Conservation (phyloP, 495 filamentous ascomycete genomes). For the Cercophora newfieldiana region DNA sequence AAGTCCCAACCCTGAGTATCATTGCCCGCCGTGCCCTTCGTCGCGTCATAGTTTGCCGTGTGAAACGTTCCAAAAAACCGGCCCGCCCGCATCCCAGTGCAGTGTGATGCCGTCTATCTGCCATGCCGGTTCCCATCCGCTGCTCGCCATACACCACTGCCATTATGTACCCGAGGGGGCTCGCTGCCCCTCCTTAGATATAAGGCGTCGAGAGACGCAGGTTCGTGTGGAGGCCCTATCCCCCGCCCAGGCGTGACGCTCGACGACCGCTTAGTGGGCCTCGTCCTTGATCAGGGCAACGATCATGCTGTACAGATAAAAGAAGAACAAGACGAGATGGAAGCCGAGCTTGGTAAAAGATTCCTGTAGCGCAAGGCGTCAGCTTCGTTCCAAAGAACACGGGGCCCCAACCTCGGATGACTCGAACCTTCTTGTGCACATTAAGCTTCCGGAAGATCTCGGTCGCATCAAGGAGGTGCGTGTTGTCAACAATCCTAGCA, state of each 20-base stretch:
- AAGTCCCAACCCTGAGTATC: conserved; percentile 9
- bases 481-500: conserved; percentile 88
- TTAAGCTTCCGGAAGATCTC: conserved; percentile 99
- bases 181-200: neutral
- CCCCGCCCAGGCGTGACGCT: neutral
- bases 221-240: neutral
- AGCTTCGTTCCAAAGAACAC: neutral
- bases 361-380: conserved; percentile 60
- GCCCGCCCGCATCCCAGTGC: conserved; percentile 6
- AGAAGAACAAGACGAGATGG: conserved; percentile 99
- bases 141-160: neutral
- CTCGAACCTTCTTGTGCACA: conserved; percentile 92
- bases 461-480: conserved; percentile 94
- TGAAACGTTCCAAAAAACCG: conserved; percentile 4
- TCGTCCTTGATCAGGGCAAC: conserved; percentile 97
- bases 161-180: neutral
- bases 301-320: conserved; percentile 99
- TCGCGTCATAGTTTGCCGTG: conserved; percentile 4
- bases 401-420: neutral
- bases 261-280: conserved; percentile 59
- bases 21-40: conserved; percentile 14
- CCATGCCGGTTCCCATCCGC: neutral
- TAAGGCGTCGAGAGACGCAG: neutral
- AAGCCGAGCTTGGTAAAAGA: conserved; percentile 99
- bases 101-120: neutral